Evolutionary conservation across 2,329 filamentous ascomycete species (phyloP).

Genomic region (Taxawa tesnikishii): DNA sequence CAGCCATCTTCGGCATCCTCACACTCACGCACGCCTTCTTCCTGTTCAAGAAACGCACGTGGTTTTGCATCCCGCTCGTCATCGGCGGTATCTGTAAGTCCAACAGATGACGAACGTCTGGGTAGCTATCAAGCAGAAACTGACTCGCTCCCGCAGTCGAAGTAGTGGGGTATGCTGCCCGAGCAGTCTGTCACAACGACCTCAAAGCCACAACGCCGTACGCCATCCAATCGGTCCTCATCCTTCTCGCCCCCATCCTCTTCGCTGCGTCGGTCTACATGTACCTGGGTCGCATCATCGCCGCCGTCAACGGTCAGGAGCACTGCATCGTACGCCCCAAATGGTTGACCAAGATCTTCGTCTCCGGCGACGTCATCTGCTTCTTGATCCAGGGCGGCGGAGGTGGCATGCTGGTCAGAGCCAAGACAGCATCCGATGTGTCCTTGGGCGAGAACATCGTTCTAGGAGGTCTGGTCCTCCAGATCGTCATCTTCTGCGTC

Average conservation of each 20-base stretch:
- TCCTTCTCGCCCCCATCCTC: constrained; percentile 34
- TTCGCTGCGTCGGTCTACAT: constrained; percentile 41
- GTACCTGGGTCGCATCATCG: constrained; percentile 33
- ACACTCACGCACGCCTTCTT: constrained; percentile 3
- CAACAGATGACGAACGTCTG: no score
- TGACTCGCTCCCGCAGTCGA: constrained; percentile 2
- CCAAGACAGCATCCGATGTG: constrained; percentile 12
- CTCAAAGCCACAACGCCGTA: constrained; percentile 15
- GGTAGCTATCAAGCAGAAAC: neutral
- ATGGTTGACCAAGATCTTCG: constrained; percentile 43
- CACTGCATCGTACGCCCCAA: constrained; percentile 28
- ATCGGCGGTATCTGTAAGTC: constrained; percentile 1
- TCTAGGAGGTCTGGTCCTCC: constrained; percentile 43
- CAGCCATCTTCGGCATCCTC: constrained; percentile 4
- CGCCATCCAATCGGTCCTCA: constrained; percentile 27
- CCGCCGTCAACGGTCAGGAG: constrained; percentile 26
- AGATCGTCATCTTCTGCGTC: constrained; percentile 44
- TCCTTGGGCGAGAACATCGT: constrained; percentile 39
- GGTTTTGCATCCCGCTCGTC: constrained; percentile 1
- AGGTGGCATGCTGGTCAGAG: constrained; percentile 22
- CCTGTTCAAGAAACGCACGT: constrained; percentile 2
- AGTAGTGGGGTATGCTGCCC: neutral
- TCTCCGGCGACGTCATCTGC: constrained; percentile 40
- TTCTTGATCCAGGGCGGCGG: constrained; percentile 40
- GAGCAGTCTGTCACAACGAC: neutral